These are phyloP conservation scores for Tuber brumale DNA, from an alignment of 495 filamentous ascomycete genomes.

Conservation along the genomic window DNA sequence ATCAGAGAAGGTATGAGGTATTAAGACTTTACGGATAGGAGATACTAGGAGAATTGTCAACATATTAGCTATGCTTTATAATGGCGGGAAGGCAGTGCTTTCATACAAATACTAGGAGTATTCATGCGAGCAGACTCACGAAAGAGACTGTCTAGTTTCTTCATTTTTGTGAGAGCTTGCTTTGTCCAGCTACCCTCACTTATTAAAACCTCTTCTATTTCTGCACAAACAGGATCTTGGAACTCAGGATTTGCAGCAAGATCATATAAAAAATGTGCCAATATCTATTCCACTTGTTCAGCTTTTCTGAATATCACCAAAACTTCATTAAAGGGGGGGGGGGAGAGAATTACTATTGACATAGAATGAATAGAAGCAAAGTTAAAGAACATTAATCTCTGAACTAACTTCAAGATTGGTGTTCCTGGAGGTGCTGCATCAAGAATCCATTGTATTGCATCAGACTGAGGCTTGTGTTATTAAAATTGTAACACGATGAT, in stretches of 20 bases:
- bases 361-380: constrained; percentile 43
- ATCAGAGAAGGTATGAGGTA: constrained; percentile 45
- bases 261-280: constrained; percentile 46
- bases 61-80: too few relatives aligned
- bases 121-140: constrained; percentile 14
- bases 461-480: not conserved
- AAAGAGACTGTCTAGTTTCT: constrained; percentile 14
- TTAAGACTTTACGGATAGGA: constrained; percentile 42
- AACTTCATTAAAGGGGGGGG: too few relatives aligned
- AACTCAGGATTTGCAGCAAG: constrained; percentile 49
- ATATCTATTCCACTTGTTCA: not conserved
- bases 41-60: not conserved
- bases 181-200: constrained; percentile 37
- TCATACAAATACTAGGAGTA: not conserved
- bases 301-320: not conserved
- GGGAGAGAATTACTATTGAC: constrained; percentile 12
- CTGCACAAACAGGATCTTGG: constrained; percentile 49
- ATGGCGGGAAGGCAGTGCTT: too few relatives aligned
- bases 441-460: constrained; percentile 43
- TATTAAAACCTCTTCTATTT: constrained; percentile 46
- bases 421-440: constrained; percentile 18
- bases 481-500: too few relatives aligned
- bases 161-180: constrained; percentile 10
- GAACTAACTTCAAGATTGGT: constrained; percentile 8
- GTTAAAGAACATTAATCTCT: constrained; percentile 37